Percentiles rank a stretch among this genome's conserved stretches.
Evolutionary conservation across 2,329 filamentous ascomycete genomes (phyloP).

Genomic region (Bimuria novae-zelandiae): DNA sequence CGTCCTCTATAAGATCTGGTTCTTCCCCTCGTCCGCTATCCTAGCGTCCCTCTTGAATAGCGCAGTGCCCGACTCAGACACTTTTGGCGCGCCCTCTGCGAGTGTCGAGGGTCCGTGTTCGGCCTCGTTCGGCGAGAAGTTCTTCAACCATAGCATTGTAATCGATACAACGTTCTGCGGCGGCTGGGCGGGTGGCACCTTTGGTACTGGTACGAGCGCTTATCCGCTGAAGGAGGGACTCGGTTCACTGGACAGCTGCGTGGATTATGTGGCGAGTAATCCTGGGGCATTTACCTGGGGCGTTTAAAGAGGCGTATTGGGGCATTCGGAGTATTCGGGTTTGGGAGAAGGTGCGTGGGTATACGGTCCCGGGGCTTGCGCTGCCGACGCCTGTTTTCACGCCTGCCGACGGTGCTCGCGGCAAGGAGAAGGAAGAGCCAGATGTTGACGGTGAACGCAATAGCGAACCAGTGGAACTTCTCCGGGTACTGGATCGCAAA

Average conservation of each 20-base stretch:
- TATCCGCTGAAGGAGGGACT: slow-evolving; percentile 50
- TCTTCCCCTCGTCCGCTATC: slow-evolving; percentile 69
- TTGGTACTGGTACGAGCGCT: slow-evolving; percentile 31
- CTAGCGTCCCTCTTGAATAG: slow-evolving; percentile 49
- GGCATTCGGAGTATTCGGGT: slow-evolving; percentile 48
- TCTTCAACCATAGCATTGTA: slow-evolving; percentile 72
- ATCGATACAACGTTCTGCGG: slow-evolving; percentile 79
- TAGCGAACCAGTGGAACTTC: too few relatives aligned
- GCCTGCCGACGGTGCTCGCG: neutral
- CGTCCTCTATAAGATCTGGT: slow-evolving; percentile 73
- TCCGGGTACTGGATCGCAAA: too few relatives aligned
- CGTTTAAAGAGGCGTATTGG: slow-evolving; percentile 43
- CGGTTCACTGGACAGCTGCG: slow-evolving; percentile 28
- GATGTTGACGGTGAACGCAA: too few relatives aligned
- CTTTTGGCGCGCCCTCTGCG: slow-evolving; percentile 69
- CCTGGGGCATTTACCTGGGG: slow-evolving; percentile 24
- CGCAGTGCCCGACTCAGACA: slow-evolving; percentile 59
- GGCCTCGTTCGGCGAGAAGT: slow-evolving; percentile 51
- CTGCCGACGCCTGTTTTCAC: neutral
- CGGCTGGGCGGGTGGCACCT: slow-evolving; percentile 27
- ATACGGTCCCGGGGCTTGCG: neutral
- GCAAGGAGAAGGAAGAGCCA: too few relatives aligned
- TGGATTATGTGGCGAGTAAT: slow-evolving; percentile 24
- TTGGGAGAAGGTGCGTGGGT: slow-evolving; percentile 37
- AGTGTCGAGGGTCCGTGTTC: slow-evolving; percentile 59